phyloP scores from a whole-genome alignment of 2,329 filamentous ascomycete genomes.

The Talaromyces sp. region DNA sequence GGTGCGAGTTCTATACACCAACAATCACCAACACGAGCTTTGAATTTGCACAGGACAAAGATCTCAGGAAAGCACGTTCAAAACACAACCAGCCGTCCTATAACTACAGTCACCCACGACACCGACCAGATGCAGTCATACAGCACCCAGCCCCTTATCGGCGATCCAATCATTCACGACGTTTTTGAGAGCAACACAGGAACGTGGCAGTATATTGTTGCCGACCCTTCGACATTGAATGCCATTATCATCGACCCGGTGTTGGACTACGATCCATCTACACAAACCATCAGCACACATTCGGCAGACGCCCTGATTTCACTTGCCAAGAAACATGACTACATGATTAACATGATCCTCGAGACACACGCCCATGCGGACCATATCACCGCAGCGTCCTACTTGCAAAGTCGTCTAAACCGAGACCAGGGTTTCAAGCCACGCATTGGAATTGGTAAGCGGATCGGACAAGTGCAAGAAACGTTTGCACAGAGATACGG shows the following conservation, averaged over 20 bases:
- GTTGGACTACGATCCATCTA: slow-evolving; percentile 52
- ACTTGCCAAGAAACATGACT: slow-evolving; percentile 43
- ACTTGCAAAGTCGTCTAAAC: slow-evolving; percentile 50
- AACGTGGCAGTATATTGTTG: slow-evolving; percentile 39
- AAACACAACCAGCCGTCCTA: neutral
- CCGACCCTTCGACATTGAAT: slow-evolving; percentile 47
- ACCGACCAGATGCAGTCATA: neutral
- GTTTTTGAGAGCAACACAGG: slow-evolving; percentile 43
- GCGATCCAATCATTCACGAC: slow-evolving; percentile 28
- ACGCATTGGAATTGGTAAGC: slow-evolving; percentile 54
- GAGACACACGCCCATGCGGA: slow-evolving; percentile 63
- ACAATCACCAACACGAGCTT: no score
- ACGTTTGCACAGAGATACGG: slow-evolving; percentile 40
- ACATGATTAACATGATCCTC: slow-evolving; percentile 52
- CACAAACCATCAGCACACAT: slow-evolving; percentile 45
- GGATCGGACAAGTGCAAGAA: slow-evolving; percentile 53
- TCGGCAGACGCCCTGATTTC: slow-evolving; percentile 53
- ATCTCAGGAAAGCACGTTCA: neutral
- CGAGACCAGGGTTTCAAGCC: slow-evolving; percentile 39
- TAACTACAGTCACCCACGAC: neutral
- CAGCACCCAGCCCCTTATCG: neutral
- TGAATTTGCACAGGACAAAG: no score
- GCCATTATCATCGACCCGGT: slow-evolving; percentile 62
- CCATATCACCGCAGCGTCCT: slow-evolving; percentile 57
- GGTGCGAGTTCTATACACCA: neutral